Conservation (phyloP, 2,329 filamentous ascomycete genomes). For the Beauveria sp. region DNA sequence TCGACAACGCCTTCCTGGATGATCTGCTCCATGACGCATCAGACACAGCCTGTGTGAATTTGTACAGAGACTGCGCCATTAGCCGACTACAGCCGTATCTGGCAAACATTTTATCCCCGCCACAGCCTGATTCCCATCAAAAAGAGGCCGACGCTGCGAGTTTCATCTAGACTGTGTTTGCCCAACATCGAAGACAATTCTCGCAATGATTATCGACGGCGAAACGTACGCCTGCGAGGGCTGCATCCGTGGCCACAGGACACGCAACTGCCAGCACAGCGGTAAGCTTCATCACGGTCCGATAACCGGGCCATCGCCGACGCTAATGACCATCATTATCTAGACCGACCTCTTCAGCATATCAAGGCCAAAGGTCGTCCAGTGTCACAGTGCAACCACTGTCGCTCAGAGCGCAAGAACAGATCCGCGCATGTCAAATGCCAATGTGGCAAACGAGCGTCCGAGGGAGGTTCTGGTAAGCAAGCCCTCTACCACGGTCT, state of each 20-base stretch:
- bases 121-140: not conserved
- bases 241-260: constrained; percentile 10
- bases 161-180: not conserved
- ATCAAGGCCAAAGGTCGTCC: constrained; percentile 8
- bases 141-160: too few relatives aligned
- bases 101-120: not conserved
- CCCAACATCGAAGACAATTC: not conserved
- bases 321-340: not conserved
- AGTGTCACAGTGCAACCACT: constrained; percentile 11
- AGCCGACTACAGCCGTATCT: not conserved
- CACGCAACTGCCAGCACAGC: constrained; percentile 10
- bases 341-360: constrained; percentile 7
- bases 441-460: constrained; percentile 55
- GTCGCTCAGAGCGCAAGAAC: constrained; percentile 7
- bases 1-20: not conserved
- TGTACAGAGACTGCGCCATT: not conserved
- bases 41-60: not conserved
- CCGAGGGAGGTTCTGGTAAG: constrained; percentile 4
- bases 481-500: not conserved
- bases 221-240: constrained; percentile 9
- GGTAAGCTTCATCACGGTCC: constrained; percentile 17
- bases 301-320: not conserved
- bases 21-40: not conserved
- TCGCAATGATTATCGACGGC: constrained; percentile 9
- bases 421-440: constrained; percentile 10